These are phyloP conservation scores for Hymenochaete sp. DNA, from an alignment of 1,284 basidiomycete species.

Conservation along the genomic window DNA sequence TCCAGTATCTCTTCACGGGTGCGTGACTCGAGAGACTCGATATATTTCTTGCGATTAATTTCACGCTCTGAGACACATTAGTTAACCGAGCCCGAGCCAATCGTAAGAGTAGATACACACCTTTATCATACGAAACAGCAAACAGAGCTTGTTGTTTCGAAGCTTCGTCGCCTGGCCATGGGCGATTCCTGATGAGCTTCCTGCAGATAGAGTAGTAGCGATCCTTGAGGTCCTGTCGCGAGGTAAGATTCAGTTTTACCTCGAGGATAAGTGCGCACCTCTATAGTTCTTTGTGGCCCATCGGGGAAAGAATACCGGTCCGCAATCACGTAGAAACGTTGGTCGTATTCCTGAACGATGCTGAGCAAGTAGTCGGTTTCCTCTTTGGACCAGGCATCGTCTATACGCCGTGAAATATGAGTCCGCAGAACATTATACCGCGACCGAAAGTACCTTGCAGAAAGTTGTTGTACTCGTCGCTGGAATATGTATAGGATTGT, in stretches of 20 bases:
- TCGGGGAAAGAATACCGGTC: constrained; percentile 80
- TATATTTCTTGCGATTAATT: constrained; percentile 81
- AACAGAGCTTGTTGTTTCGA: constrained; percentile 60
- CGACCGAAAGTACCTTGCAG: constrained; percentile 51
- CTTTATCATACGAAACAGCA: constrained; percentile 78
- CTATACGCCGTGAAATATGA: constrained; percentile 30
- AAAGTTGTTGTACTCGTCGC: constrained; percentile 82
- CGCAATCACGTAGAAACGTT: constrained; percentile 83
- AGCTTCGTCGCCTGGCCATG: constrained; percentile 73
- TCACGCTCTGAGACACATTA: constrained; percentile 60
- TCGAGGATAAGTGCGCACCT: constrained; percentile 37
- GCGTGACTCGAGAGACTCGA: constrained; percentile 77
- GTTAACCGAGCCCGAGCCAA: constrained; percentile 3
- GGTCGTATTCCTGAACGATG: constrained; percentile 76
- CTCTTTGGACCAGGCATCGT: constrained; percentile 85
- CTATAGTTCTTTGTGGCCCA: constrained; percentile 51
- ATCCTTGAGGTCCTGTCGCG: constrained; percentile 80
- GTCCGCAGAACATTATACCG: background rate
- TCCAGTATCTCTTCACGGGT: constrained; percentile 87
- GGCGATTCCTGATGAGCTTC: constrained; percentile 76
- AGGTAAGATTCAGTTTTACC: background rate
- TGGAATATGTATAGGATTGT: constrained; percentile 73
- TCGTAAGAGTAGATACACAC: constrained; percentile 30
- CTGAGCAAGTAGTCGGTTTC: constrained; percentile 93
- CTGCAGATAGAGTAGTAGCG: constrained; percentile 92